These are phyloP conservation scores for Citrus reticulata DNA, from an alignment of 345 rosid genomes.

Conservation along the genomic window DNA sequence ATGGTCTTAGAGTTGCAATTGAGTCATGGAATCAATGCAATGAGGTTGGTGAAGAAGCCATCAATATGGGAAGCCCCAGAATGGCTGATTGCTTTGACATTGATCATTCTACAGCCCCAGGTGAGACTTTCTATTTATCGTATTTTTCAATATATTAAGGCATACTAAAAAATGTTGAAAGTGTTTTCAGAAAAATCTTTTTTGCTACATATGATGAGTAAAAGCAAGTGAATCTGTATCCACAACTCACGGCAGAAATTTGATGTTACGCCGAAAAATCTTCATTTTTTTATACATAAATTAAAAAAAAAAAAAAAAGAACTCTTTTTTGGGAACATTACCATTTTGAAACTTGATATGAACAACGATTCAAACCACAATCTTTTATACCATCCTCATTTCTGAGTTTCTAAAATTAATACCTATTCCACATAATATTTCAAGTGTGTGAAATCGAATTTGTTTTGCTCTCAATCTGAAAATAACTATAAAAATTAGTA, in stretches of 20 bases:
- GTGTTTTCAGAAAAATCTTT: not conserved
- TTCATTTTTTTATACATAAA: too few species aligned
- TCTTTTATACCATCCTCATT: too few species aligned
- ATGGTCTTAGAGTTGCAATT: constrained; percentile 25
- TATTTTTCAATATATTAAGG: not conserved
- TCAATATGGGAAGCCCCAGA: constrained; percentile 31
- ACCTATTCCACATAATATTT: too few species aligned
- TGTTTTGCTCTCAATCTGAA: too few species aligned
- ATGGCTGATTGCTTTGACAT: constrained; percentile 36
- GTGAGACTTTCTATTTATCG: not conserved
- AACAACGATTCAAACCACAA: too few species aligned
- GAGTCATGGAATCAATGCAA: constrained; percentile 40
- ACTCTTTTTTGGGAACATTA: not conserved
- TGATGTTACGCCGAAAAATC: too few species aligned
- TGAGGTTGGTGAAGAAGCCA: constrained; percentile 33
- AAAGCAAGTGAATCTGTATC: not conserved
- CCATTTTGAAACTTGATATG: too few species aligned
- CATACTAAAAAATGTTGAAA: not conserved
- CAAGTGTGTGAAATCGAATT: too few species aligned
- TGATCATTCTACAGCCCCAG: not conserved
- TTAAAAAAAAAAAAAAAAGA: too few species aligned
- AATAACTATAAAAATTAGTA: too few species aligned
- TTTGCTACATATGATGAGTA: not conserved
- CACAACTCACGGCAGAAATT: too few species aligned
- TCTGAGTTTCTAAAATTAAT: too few species aligned